Evolutionary conservation across 2,329 filamentous ascomycete genomes (phyloP), one percentile per base, ranked within the genome.

Genomic region (Tolypocladium tropicale): DNA sequence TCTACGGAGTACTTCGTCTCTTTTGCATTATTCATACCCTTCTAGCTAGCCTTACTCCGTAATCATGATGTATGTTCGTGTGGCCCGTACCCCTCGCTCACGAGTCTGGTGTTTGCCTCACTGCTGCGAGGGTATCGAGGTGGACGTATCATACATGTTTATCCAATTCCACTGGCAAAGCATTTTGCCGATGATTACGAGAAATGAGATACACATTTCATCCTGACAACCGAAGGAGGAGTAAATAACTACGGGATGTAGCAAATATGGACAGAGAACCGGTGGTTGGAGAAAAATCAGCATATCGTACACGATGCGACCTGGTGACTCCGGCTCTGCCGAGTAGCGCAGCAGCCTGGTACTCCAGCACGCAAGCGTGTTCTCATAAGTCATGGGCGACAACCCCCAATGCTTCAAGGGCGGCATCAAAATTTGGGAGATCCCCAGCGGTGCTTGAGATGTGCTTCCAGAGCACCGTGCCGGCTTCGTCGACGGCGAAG

Each of bases 401-500:
- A 30, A 65, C 54, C 2, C 63, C 61, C 25, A 72, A 61, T 2
- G 65, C 59, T 54, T 64, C 54, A 5, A 69, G 57, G 7, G 66
- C 69, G 2, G 61, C 63, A 23, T 62, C 53, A 10, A 72, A 62
- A 52, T 71, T 60, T 7, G 68, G 64, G 43, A 71, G n/a, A 52
- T 70, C 65, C 52, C 69, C 62, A 9, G 68, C 70, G 4, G 67
- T 56, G 39, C 61, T 62, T 7, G 64, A 60, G 28, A 69, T 56
- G 33, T 72, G 70, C 33, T 59, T 59, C 65, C 66, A 71, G 7
- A 62, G 61, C 36, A 72, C 61, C 14, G 58, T 66, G 6, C 70
- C 69, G 34, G 65, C 60, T 9, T 57, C 61, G 49, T 70, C 67
- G 25, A 73, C 63, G 12, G 80, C 84, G 70, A 84, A 90, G 32